Conservation (phyloP, 2,329 filamentous ascomycete species). For the Furcasterigmium sp. region DNA sequence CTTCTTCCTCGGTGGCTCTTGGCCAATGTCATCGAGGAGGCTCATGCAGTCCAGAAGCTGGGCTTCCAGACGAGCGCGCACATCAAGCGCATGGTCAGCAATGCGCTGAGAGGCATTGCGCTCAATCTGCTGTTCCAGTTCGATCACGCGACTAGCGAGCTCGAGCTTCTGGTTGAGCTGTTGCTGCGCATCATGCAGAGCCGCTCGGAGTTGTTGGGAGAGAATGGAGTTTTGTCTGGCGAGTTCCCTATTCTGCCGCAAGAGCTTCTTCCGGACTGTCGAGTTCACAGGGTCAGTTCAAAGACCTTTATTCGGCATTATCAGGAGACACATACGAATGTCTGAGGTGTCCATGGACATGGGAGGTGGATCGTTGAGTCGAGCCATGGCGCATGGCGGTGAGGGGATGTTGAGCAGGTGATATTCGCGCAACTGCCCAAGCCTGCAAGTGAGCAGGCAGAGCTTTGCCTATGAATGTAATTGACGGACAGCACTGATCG, state of each 20-base stretch:
- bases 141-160: constrained; percentile 64
- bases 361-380: constrained; percentile 67
- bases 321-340: constrained; percentile 65
- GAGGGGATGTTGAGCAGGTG: background rate
- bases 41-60: constrained; percentile 67
- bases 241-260: constrained; percentile 80
- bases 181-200: constrained; percentile 71
- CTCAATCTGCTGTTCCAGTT: constrained; percentile 62
- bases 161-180: constrained; percentile 76
- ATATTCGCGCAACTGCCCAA: background rate
- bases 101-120: constrained; percentile 54
- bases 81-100: constrained; percentile 61
- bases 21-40: constrained; percentile 61
- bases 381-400: constrained; percentile 59
- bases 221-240: constrained; percentile 74
- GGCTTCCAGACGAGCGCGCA: constrained; percentile 65
- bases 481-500: background rate
- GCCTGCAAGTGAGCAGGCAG: background rate
- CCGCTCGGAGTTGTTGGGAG: constrained; percentile 67
- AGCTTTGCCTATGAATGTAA: background rate
- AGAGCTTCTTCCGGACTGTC: constrained; percentile 70
- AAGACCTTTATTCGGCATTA: constrained; percentile 1
- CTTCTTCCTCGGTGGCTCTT: constrained; percentile 50
- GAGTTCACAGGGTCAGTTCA: constrained; percentile 11
- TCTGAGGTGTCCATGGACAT: constrained; percentile 66